Evolutionary conservation across 306 rosid species (phyloP), one percentile per base, ranked within the genome.

Genomic region (Vigna unguiculata): DNA sequence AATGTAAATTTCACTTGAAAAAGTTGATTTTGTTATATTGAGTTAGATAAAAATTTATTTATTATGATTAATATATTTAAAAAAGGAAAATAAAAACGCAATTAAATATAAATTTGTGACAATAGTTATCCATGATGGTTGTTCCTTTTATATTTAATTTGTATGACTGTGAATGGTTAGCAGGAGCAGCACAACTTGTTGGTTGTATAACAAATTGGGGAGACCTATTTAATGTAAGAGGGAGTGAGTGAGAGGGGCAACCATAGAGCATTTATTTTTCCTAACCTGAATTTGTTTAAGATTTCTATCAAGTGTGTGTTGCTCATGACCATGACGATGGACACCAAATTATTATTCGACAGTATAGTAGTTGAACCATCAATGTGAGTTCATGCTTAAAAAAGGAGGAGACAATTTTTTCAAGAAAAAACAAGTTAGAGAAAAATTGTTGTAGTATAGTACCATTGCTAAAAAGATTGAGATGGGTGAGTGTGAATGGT

Each of bases 321-420:
- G 22, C 51, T 83, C 78, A 77, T 74, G 76, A 72, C 60, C 61
- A 78, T 61, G 71, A 71, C 72, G 82, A 68, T 69, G 71, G 65
- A 68, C 74, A 65, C 69, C 75, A 81, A 76, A 85, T 79, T 79
- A 84, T 66, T 61, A 77, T 73, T 83, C 73, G 83, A 79, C 85
- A 80, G 85, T 9, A 76, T 79, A 84, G 88, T 84, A 9, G 90
- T 87, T 90, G 88, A 80, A 78, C 84, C 75, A 82, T 85, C 85
- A 80, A 86, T 87, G 83, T 30, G 49, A 24, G 52, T 78, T 72
- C 81, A 43, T 76, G 72, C 58, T 69, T 52, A 51, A 72, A 77
- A 53, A 10, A 13, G 52, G 9, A 54, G 19, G 13, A n/a, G 6
- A 66, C 20, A 74, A 53, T 24, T 68, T 81, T 78, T 51, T 3